These are phyloP conservation scores for Pseudogymnoascus verrucosus DNA, from an alignment of 2,329 filamentous ascomycete species.

Conservation along the genomic window DNA sequence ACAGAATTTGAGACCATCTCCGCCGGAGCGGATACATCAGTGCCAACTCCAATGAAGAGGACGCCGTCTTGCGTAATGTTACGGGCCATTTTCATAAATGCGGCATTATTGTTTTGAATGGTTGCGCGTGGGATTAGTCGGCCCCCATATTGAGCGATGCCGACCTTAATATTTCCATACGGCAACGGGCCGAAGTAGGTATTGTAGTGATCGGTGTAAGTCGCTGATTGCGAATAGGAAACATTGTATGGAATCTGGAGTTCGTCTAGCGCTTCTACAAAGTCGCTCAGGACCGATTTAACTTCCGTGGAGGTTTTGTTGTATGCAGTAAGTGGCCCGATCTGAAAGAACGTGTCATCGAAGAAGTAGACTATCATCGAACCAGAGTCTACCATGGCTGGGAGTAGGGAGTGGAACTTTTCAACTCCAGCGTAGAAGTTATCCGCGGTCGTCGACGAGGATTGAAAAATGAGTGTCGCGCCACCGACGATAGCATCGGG, in stretches of 20 bases:
- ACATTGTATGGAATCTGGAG: conserved; percentile 29
- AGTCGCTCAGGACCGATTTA: conserved; percentile 37
- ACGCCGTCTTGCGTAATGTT: conserved; percentile 29
- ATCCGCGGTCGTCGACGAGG: conserved; percentile 28
- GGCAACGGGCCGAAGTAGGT: conserved; percentile 26
- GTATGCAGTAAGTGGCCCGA: conserved; percentile 40
- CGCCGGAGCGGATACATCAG: conserved; percentile 24
- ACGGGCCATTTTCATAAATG: conserved; percentile 21
- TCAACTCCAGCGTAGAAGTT: conserved; percentile 42
- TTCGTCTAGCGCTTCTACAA: conserved; percentile 33
- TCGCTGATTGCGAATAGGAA: conserved; percentile 17
- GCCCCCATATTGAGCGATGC: conserved; percentile 33
- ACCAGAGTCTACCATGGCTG: conserved; percentile 41
- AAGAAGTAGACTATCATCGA: conserved; percentile 42
- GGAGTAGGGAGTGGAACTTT: conserved; percentile 37
- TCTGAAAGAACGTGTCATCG: conserved; percentile 38
- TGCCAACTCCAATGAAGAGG: conserved; percentile 27
- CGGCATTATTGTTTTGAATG: conserved; percentile 23
- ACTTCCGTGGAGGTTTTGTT: conserved; percentile 37
- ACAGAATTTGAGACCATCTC: conserved; percentile 29
- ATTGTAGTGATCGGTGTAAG: conserved; percentile 26
- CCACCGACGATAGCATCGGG: conserved; percentile 36
- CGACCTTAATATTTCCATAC: conserved; percentile 21
- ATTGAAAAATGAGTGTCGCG: conserved; percentile 36
- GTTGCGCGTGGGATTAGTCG: conserved; percentile 35